Evolutionary conservation across 225 moss, liverwort and hornwort genomes (phyloP).

Genomic region (Thuidium tamariscinum): DNA sequence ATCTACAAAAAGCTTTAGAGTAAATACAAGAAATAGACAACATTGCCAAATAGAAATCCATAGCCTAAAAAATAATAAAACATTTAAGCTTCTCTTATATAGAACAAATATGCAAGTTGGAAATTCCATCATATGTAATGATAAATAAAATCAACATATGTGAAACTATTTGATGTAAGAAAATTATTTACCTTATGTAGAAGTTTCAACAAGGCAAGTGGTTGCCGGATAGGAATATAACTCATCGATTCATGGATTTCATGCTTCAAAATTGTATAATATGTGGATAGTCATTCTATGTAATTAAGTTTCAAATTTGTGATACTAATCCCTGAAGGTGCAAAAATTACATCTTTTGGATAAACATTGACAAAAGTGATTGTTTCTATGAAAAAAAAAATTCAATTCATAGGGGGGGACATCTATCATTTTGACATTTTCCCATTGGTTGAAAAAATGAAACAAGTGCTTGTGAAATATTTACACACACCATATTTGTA

Average conservation of each 20-base stretch:
- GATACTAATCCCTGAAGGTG: no score
- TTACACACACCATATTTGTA: no score
- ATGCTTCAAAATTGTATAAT: neutral
- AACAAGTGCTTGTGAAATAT: no score
- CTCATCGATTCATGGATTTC: neutral
- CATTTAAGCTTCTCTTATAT: neutral
- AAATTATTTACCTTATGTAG: neutral
- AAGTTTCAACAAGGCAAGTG: neutral
- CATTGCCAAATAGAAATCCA: neutral
- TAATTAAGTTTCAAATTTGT: no score
- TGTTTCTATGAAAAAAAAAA: no score
- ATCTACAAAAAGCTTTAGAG: neutral
- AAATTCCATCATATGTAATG: neutral
- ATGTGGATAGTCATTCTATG: neutral
- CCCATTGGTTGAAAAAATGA: no score
- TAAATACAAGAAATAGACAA: neutral
- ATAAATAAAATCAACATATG: accelerated
- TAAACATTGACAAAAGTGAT: no score
- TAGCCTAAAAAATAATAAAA: neutral
- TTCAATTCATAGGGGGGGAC: no score
- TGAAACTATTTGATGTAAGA: neutral
- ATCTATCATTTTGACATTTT: no score
- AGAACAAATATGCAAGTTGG: neutral
- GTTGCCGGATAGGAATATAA: no score
- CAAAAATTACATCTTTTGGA: no score